Conservation (phyloP, 805 yeast genomes). For the Yarrowia sp. region DNA sequence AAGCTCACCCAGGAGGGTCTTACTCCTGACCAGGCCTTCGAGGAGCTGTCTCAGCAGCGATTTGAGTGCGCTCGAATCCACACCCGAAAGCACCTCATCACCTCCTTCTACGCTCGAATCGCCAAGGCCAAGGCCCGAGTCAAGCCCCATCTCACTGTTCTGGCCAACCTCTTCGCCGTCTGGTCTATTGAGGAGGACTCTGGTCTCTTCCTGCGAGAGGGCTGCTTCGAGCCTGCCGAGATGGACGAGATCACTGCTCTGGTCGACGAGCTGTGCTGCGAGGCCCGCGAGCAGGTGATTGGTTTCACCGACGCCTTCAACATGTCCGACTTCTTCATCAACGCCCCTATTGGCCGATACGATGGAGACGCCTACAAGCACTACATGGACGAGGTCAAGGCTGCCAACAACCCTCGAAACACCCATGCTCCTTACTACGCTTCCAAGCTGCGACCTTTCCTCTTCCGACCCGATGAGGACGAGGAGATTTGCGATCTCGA, state of each 20-base stretch:
- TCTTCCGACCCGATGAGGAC: constrained; percentile 29
- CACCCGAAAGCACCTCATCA: constrained; percentile 40
- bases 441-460: constrained; percentile 38
- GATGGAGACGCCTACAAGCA: constrained; percentile 82
- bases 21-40: constrained; percentile 39
- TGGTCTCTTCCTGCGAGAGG: constrained; percentile 67
- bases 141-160: constrained; percentile 47
- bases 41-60: constrained; percentile 42
- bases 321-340: constrained; percentile 73
- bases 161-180: constrained; percentile 63
- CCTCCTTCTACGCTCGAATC: constrained; percentile 40
- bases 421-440: constrained; percentile 56
- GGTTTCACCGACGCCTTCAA: constrained; percentile 82
- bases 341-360: constrained; percentile 75
- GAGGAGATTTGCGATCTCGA: constrained; percentile 27
- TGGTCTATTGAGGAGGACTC: constrained; percentile 67
- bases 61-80: constrained; percentile 43
- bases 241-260: constrained; percentile 45
- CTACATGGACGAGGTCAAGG: constrained; percentile 61
- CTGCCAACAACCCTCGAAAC: constrained; percentile 45
- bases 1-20: constrained; percentile 32
- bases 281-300: constrained; percentile 64
- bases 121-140: constrained; percentile 42
- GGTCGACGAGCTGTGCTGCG: constrained; percentile 47
- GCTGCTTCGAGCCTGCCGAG: constrained; percentile 50